Evolutionary conservation across 306 rosid species (phyloP), one percentile per base, ranked within the genome.

Genomic region (Canavalia gladiata): DNA sequence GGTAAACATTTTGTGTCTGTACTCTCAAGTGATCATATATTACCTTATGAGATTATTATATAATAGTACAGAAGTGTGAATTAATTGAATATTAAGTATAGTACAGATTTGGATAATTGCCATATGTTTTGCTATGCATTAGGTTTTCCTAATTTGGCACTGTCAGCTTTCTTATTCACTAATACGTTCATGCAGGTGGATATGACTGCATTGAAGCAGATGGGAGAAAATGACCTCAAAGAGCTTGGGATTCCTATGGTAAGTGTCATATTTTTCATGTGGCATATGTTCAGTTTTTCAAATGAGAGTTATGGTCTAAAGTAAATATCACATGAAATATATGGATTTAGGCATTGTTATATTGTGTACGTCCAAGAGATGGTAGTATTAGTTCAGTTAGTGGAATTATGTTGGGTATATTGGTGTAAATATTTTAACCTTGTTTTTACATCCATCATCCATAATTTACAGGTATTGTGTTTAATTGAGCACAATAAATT

Each of bases 181-280:
- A 73, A 4, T 47, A 5, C 45, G 59, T 46, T 51, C 62, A 65
- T 65, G 49, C 89, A 93, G 98, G 95, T 95, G 80, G 99, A 95
- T 89, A 88, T 95, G 97, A 68, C 96, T 77, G 94, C 96, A 68
- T 83, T 95, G 88, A 95, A 85, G 90, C 98, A 93, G 86, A 95
- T 95, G 99, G 93, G 98, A 63, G 98, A 95, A 80, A 86, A 89
- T 86, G 99, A 93, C 75, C 97, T 95, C 81, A 95, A 93, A 77
- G 98, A 93, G 89, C 94, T 93, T 68, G 99, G 99, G 64, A 93
- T 95, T 81, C 99, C 99, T 51, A 95, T 93, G 99, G 97, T 95
- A 94, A 74, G 78, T 71, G 35, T 75, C 79, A 12, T 75, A 52
- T 82, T 42, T 49, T 55, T 8, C 47, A 28, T 65, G 7, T 78